phyloP scores from a whole-genome alignment of 2,329 filamentous ascomycete genomes.

The Fusarium nygamai region DNA sequence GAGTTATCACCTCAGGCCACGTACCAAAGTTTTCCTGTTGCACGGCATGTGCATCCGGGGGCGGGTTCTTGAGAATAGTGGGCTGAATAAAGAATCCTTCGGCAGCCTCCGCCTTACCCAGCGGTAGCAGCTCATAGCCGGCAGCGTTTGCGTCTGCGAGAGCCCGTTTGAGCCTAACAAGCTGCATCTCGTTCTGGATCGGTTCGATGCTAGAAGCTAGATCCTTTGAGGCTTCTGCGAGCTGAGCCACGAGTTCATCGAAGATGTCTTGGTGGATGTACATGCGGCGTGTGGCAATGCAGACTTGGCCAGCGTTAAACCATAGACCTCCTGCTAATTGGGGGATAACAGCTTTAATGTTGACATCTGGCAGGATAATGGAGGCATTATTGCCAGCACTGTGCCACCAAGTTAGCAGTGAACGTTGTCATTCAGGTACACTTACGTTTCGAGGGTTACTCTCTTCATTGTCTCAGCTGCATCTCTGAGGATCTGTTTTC shows the following conservation, averaged over 20 bases:
- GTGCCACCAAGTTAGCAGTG: neutral
- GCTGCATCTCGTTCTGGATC: neutral
- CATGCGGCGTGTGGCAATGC: neutral
- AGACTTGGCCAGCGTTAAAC: constrained; percentile 3
- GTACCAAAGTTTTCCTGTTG: constrained; percentile 10
- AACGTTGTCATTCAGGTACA: neutral
- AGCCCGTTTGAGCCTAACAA: neutral
- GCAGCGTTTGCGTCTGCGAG: neutral
- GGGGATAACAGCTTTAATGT: neutral
- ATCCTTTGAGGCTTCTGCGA: neutral
- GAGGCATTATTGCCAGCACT: constrained; percentile 4
- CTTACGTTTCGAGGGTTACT: constrained; percentile 1
- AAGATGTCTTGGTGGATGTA: constrained; percentile 1
- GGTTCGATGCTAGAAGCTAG: neutral
- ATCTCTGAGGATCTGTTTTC: neutral
- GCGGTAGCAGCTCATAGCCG: neutral
- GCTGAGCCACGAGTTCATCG: neutral
- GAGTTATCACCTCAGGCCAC: neutral
- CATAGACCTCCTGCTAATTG: neutral
- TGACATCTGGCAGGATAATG: neutral
- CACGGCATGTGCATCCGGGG: neutral
- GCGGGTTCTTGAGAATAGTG: neutral
- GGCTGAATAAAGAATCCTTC: constrained; percentile 2
- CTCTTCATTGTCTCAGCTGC: neutral
- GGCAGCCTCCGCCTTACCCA: neutral